A percentile compares a stretch with the other conserved stretches of the same genome.
These are phyloP conservation scores for Trichosporon asahii DNA, from an alignment of 1,284 basidiomycete genomes.

Conservation along the genomic window DNA sequence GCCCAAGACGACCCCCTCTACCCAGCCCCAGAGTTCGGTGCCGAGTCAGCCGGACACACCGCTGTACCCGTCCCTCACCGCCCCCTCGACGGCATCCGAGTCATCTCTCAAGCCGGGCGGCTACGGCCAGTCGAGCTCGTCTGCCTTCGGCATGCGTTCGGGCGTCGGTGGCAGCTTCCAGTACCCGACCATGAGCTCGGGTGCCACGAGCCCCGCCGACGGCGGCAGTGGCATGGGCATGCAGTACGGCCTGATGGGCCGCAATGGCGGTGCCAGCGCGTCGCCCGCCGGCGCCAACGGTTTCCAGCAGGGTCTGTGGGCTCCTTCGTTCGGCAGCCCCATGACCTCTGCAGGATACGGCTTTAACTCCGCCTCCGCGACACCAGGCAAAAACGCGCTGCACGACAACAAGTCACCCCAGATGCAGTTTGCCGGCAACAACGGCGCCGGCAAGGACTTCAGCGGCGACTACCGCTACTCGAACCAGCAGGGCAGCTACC, in stretches of 20 bases:
- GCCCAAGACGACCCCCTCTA: conserved; percentile 9
- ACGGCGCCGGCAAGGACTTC: conserved; percentile 18
- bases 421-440: conserved; percentile 13
- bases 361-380: conserved; percentile 7
- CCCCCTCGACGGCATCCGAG: conserved; percentile 27
- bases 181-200: conserved; percentile 21
- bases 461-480: conserved; percentile 14
- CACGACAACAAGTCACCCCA: conserved; percentile 26
- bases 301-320: conserved; percentile 41
- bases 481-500: conserved; percentile 10
- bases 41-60: conserved; percentile 31
- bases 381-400: background rate
- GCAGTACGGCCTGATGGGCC: conserved; percentile 28
- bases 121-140: conserved; percentile 21
- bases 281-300: conserved; percentile 19
- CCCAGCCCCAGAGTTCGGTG: conserved; percentile 11
- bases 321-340: conserved; percentile 36
- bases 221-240: conserved; percentile 20
- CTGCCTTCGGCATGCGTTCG: conserved; percentile 15
- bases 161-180: conserved; percentile 12
- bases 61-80: conserved; percentile 44
- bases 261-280: conserved; percentile 14
- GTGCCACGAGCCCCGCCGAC: conserved; percentile 21
- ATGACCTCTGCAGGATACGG: conserved; percentile 33
- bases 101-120: conserved; percentile 10